phyloP scores from a whole-genome alignment of 2,329 filamentous ascomycete species.

The Epichloe hybrida region DNA sequence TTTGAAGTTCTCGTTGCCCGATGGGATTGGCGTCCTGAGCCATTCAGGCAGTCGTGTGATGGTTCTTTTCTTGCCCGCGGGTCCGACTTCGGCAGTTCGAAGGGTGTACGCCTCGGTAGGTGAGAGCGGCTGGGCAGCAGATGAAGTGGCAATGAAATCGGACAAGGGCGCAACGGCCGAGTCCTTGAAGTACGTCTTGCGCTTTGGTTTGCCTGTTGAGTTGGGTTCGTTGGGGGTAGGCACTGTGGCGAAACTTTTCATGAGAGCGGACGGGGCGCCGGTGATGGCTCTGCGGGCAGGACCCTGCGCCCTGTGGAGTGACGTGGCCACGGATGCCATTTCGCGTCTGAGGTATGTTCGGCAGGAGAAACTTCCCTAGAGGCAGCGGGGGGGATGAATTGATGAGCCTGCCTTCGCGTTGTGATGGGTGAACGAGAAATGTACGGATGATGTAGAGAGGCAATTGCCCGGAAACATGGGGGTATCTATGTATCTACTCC shows the following conservation, averaged over 20 bases:
- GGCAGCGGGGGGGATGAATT: not conserved
- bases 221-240: slow-evolving; percentile 18
- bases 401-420: not conserved
- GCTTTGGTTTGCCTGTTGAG: slow-evolving; percentile 13
- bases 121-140: slow-evolving; percentile 28
- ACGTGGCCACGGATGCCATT: slow-evolving; percentile 25
- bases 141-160: slow-evolving; percentile 38
- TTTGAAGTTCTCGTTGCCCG: slow-evolving; percentile 75
- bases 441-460: not conserved
- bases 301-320: slow-evolving; percentile 27
- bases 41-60: slow-evolving; percentile 73
- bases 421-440: not conserved
- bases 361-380: not conserved
- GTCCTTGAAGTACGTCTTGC: slow-evolving; percentile 46
- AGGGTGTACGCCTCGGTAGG: slow-evolving; percentile 44
- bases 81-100: slow-evolving; percentile 50
- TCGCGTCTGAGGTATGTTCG: not conserved
- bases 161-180: slow-evolving; percentile 41
- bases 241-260: slow-evolving; percentile 32
- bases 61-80: slow-evolving; percentile 46
- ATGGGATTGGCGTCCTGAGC: slow-evolving; percentile 92
- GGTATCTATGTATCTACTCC: not conserved
- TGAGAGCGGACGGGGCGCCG: slow-evolving; percentile 14
- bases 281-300: slow-evolving; percentile 29
- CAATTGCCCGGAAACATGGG: not conserved